Conservation (phyloP, 345 rosid genomes). For the Bruguiera gymnorhiza region DNA sequence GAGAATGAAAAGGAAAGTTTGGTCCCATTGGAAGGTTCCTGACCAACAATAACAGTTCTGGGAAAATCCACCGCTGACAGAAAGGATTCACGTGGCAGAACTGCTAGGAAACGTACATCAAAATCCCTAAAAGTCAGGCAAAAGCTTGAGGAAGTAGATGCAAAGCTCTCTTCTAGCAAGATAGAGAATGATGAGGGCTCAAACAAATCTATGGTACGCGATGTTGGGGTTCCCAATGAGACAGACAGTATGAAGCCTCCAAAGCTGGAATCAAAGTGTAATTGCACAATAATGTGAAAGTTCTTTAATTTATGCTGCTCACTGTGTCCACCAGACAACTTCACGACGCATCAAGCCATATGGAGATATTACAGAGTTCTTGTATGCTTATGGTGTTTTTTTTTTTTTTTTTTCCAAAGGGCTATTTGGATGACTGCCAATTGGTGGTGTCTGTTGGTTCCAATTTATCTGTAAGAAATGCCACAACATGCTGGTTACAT, state of each 20-base stretch:
- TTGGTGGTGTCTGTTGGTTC: slow-evolving; percentile 29
- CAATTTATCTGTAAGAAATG: slow-evolving; percentile 30
- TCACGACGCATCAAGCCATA: neutral
- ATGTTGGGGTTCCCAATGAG: slow-evolving; percentile 60
- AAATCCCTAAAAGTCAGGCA: slow-evolving; percentile 56
- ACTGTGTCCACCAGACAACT: neutral
- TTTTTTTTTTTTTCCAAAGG: slow-evolving; percentile 27
- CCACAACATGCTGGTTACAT: slow-evolving; percentile 38
- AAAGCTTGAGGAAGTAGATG: slow-evolving; percentile 50
- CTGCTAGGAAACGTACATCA: slow-evolving; percentile 39
- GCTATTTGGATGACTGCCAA: slow-evolving; percentile 36
- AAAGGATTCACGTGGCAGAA: slow-evolving; percentile 47
- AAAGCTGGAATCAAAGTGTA: slow-evolving; percentile 92
- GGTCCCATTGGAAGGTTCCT: slow-evolving; percentile 48
- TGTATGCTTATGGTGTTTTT: slow-evolving; percentile 7
- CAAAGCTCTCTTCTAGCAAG: slow-evolving; percentile 32
- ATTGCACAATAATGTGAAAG: slow-evolving; percentile 92
- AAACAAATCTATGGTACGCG: slow-evolving; percentile 47
- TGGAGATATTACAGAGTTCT: slow-evolving; percentile 8
- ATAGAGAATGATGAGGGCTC: slow-evolving; percentile 82
- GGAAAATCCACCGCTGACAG: slow-evolving; percentile 58
- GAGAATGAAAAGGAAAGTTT: slow-evolving; percentile 30
- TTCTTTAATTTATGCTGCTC: neutral
- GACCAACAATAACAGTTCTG: slow-evolving; percentile 64
- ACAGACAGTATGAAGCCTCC: slow-evolving; percentile 66